Base-by-base conservation (phyloP, 2,329 filamentous ascomycete genomes). In the Sarocladium oryzae region DNA sequence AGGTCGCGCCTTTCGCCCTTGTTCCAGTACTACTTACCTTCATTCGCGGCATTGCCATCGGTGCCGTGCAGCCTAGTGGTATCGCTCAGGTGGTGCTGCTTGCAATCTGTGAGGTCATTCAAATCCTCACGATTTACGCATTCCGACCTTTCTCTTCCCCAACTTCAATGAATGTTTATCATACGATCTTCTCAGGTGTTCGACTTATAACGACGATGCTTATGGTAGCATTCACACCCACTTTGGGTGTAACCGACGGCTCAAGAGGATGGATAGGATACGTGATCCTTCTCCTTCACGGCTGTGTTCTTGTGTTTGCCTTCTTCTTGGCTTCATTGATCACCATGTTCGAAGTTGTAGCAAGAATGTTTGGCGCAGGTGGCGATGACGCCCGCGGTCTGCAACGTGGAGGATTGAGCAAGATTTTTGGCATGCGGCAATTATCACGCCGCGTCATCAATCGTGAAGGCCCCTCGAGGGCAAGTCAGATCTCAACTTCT, bases 131-230 rank as follows among this genome's bases (percentile, higher is more conserved):
- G 0, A 72, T 97, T 4, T 85, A 93, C 60, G 89, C 89, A 7
- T 95, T 97, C 71, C 84, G 88, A 15, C 93, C 93, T 0, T 99
- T 95, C 62, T 85, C 92, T 54, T 84, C 85, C 2, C 84, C 91
- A 20, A 97, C 93, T 0, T 96, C 92, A 24, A 99, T 99, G 93
- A 97, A 97, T 63, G 82, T 89, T 9, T 96, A 96, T 58, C 91
- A 97, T 61, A 88, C 86, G 2, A 82, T 90, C 55, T 96, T 96
- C 66, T 82, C 90, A 1, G 71, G 78, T 2, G 73, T 95, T 13
- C 84, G 93, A 30, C 84, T 96, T 28, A 69, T 88, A 45, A 86
- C 86, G 0, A 78, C 90, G 43, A 72, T 92, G 51, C 71, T 92
- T 51, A 89, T 88, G 74, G 81, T 90, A 30, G 76, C 91, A 1